Conservation (phyloP, 2,329 filamentous ascomycete genomes). For the Diaporthe nobilis region DNA sequence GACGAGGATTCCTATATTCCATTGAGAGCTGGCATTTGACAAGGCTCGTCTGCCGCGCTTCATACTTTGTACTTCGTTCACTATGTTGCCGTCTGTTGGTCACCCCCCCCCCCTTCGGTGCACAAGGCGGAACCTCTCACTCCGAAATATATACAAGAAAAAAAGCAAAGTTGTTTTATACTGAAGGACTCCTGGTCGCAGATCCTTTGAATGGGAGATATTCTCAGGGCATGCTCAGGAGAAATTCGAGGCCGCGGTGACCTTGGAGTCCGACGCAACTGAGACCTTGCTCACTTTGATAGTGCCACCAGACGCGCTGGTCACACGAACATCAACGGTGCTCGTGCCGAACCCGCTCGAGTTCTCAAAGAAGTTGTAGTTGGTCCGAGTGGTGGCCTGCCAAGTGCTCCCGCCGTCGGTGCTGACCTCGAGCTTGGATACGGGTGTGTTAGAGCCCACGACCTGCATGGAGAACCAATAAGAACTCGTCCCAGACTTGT, state of each 20-base stretch:
- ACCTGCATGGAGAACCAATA: constrained; percentile 72
- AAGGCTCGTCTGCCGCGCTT: neutral
- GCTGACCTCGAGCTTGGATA: constrained; percentile 71
- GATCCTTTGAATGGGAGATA: neutral
- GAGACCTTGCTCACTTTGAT: constrained; percentile 67
- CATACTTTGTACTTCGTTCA: neutral
- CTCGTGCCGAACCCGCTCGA: constrained; percentile 67
- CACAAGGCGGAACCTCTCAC: no score
- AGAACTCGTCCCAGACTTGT: constrained; percentile 60
- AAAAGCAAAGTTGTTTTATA: neutral
- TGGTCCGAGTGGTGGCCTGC: constrained; percentile 66
- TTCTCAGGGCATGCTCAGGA: constrained; percentile 28
- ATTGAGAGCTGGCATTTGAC: neutral
- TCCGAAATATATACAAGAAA: constrained; percentile 37
- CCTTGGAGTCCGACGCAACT: constrained; percentile 52
- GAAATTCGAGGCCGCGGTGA: constrained; percentile 53
- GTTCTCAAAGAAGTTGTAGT: constrained; percentile 76
- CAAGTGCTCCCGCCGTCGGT: constrained; percentile 72
- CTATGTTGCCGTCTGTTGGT: neutral
- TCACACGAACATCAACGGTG: constrained; percentile 69
- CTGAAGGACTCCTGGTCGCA: neutral
- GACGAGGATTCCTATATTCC: neutral
- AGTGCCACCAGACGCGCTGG: constrained; percentile 63
- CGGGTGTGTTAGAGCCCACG: constrained; percentile 71
- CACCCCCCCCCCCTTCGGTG: neutral